Evolutionary conservation across 1,139 yeast genomes (phyloP).

Genomic region (Geotrichum citri-aurantii): DNA sequence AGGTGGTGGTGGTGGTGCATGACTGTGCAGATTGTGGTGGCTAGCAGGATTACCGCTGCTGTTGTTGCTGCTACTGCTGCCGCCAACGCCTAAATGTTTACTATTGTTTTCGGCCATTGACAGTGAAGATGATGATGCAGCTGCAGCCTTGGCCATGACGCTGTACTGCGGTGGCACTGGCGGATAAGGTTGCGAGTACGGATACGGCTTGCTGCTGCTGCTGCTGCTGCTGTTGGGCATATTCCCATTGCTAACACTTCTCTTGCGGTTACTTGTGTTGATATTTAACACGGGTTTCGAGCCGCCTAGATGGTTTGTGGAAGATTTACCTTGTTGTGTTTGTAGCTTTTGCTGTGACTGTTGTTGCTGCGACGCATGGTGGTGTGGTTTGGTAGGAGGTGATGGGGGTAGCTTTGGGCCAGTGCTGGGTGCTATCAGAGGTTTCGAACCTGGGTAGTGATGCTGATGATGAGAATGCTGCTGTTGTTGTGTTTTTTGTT

Average conservation of each 20-base stretch:
- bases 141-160: constrained; percentile 3
- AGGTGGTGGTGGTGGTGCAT: constrained; percentile 1
- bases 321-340: not conserved
- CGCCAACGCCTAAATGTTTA: not conserved
- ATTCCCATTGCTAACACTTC: not conserved
- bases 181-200: constrained; percentile 6
- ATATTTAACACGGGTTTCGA: not conserved
- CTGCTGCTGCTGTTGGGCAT: not conserved
- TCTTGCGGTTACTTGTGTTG: not conserved
- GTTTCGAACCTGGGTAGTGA: not conserved
- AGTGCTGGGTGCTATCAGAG: not conserved
- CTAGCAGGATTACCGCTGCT: not conserved
- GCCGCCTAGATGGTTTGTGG: not conserved
- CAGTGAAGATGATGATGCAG: constrained; percentile 2
- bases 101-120: not conserved
- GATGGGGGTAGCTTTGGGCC: not conserved
- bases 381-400: not conserved
- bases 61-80: not conserved
- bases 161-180: constrained; percentile 1
- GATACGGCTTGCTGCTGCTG: not conserved
- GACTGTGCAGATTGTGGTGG: not conserved
- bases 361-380: not conserved
- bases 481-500: not conserved
- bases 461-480: not conserved
- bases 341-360: not conserved